These are phyloP conservation scores for Piper longum DNA, from an alignment of 164 flowering plant genomes.

Conservation along the genomic window DNA sequence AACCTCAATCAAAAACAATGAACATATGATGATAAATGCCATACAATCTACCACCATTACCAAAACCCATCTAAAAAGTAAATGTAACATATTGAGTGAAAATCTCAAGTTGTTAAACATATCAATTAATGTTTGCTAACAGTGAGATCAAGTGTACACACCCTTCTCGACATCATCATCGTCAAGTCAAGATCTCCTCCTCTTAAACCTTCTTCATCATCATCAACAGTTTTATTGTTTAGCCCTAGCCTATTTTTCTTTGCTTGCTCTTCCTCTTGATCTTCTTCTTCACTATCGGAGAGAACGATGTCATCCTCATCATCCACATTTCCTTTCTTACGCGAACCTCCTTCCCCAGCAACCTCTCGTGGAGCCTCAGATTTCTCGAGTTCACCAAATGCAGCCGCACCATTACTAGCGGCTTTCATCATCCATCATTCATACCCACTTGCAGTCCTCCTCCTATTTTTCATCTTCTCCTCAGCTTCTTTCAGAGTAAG, in stretches of 20 bases:
- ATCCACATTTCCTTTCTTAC: constrained; percentile 42
- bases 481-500: constrained; percentile 98
- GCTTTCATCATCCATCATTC: constrained; percentile 98
- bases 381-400: constrained; percentile 72
- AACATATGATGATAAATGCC: not conserved
- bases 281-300: constrained; percentile 80
- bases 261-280: constrained; percentile 70
- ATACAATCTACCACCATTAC: not conserved
- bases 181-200: constrained; percentile 79
- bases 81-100: not conserved
- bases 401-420: constrained; percentile 81
- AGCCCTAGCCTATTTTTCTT: constrained; percentile 72
- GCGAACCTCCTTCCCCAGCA: constrained; percentile 38
- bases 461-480: constrained; percentile 89
- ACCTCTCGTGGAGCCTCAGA: constrained; percentile 30
- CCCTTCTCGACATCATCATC: constrained; percentile 97
- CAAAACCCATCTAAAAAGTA: not conserved
- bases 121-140: too few species aligned
- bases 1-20: not conserved
- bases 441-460: constrained; percentile 89
- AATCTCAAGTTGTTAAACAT: not conserved
- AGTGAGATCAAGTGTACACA: constrained; percentile 8
- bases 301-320: constrained; percentile 60
- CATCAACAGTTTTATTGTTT: constrained; percentile 55
- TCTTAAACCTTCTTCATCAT: constrained; percentile 84